Conservation (phyloP, 1,284 basidiomycete species). For the Marasmius tenuissimus region DNA sequence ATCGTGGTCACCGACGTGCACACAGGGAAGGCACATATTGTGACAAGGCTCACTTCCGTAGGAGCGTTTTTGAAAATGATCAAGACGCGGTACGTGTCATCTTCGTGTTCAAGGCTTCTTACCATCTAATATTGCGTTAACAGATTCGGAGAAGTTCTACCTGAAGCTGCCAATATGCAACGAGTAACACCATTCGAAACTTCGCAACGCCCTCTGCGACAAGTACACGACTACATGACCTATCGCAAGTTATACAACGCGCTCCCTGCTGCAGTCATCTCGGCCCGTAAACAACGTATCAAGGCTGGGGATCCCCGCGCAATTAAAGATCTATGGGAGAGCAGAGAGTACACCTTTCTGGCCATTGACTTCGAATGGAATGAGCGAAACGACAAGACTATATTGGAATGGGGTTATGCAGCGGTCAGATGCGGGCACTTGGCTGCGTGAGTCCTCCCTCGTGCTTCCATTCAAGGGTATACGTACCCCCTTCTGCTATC, state of each 20-base stretch:
- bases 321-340: conserved; percentile 70
- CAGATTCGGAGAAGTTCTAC: conserved; percentile 74
- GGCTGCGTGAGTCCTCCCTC: conserved; percentile 57
- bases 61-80: conserved; percentile 78
- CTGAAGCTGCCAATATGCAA: conserved; percentile 68
- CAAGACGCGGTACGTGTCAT: conserved; percentile 57
- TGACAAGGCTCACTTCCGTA: conserved; percentile 70
- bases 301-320: conserved; percentile 68
- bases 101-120: background rate
- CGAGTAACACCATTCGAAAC: conserved; percentile 67
- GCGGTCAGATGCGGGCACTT: conserved; percentile 75
- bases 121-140: conserved; percentile 2
- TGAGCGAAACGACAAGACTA: conserved; percentile 70
- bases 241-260: conserved; percentile 77
- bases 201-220: conserved; percentile 64
- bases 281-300: conserved; percentile 68
- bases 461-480: conserved; percentile 2
- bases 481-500: background rate
- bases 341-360: conserved; percentile 70
- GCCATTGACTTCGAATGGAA: conserved; percentile 78
- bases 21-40: conserved; percentile 78
- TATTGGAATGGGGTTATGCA: conserved; percentile 80
- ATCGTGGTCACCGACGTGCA: conserved; percentile 75
- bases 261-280: conserved; percentile 69
- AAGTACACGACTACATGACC: conserved; percentile 64